Percentiles rank a stretch among this genome's conserved stretches.
phyloP scores from a whole-genome alignment of 2,329 filamentous ascomycete genomes.

The Ophioceras dolichostomum region DNA sequence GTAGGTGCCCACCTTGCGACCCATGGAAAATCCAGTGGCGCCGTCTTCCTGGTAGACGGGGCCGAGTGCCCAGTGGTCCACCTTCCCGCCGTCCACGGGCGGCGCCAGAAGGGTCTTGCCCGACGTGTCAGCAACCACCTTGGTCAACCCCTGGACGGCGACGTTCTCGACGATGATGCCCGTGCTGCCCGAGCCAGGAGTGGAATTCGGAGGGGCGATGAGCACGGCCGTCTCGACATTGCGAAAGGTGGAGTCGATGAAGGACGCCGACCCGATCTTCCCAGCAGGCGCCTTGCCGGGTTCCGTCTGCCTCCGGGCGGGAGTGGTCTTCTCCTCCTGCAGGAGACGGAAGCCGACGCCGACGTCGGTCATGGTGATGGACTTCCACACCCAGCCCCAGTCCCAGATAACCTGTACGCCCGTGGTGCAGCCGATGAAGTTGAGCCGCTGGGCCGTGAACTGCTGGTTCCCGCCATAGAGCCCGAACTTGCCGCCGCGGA shows the following conservation, averaged over 20 bases:
- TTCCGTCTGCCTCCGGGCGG: too few species aligned
- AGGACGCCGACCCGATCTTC: background rate
- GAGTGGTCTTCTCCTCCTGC: background rate
- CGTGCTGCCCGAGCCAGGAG: background rate
- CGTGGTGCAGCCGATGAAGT: conserved; percentile 5
- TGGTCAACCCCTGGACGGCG: background rate
- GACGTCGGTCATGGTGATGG: background rate
- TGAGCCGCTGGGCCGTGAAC: conserved; percentile 5
- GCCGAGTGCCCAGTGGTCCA: background rate
- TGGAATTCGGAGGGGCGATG: background rate
- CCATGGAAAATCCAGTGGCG: background rate
- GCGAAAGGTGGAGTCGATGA: background rate
- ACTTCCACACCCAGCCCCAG: conserved; percentile 6
- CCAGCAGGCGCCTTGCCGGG: too few species aligned
- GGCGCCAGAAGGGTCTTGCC: background rate
- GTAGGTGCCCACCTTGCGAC: background rate
- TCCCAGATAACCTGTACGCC: conserved; percentile 4
- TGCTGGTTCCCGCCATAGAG: conserved; percentile 19
- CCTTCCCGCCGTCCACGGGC: background rate
- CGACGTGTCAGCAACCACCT: background rate
- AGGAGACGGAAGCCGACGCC: conserved; percentile 1
- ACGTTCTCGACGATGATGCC: conserved; percentile 1
- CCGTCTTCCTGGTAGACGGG: background rate
- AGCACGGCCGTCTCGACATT: background rate
- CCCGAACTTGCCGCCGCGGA: conserved; percentile 46